Evolutionary conservation across 495 filamentous ascomycete genomes (phyloP).

Genomic region (Xylaria palmicola): DNA sequence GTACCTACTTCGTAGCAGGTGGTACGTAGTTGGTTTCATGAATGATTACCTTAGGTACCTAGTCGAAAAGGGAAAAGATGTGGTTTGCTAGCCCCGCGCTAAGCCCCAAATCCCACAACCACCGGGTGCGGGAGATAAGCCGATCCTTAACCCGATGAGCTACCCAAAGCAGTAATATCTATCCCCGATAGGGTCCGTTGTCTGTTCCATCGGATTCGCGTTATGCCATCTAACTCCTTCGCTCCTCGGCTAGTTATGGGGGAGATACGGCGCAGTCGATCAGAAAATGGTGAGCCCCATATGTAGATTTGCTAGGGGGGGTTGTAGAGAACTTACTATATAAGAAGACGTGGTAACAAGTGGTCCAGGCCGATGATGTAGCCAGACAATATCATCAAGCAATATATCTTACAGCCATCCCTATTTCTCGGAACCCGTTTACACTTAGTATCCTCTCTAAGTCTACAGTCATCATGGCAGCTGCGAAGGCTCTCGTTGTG

Average conservation of each 20-base stretch:
- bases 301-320: no score
- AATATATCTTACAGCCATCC: no score
- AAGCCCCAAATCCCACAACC: not conserved
- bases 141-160: not conserved
- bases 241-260: no score
- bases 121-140: not conserved
- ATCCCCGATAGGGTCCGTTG: not conserved
- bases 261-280: no score
- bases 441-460: not conserved
- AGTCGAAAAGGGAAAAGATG: not conserved
- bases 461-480: slow-evolving; percentile 5
- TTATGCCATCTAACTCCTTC: no score
- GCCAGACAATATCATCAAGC: not conserved
- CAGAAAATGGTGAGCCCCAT: no score
- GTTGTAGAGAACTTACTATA: no score
- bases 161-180: slow-evolving; percentile 10
- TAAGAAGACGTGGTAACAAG: not conserved
- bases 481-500: slow-evolving; percentile 8
- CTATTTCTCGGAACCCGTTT: not conserved
- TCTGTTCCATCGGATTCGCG: no score
- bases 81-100: not conserved
- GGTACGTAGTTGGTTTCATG: no score
- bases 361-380: not conserved
- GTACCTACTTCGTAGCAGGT: no score
- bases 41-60: no score